Base-by-base conservation (phyloP, 306 rosid genomes). In the Citrullus mucosospermus region DNA sequence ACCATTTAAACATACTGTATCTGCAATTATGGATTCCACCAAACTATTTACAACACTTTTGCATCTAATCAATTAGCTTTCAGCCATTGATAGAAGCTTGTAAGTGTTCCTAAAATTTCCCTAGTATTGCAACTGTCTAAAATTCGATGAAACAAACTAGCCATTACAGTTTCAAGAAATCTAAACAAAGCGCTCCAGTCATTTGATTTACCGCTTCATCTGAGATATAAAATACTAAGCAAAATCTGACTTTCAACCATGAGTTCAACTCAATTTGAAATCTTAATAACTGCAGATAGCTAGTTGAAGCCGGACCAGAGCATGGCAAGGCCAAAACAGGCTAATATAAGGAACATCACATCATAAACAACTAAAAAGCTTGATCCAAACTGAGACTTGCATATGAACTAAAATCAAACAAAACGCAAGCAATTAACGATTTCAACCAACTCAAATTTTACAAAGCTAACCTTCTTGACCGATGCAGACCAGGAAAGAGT, bases 401-500 rank as follows among this genome's bases (percentile, higher is more conserved):
- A 39, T 48, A 38, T 71, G 17, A 28, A 57, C 34, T n/a, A 18
- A 32, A 65, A 67, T 14, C 76, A 68, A 22, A n/a, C 18, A 54
- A 41, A 69, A 14, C 2, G 9, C 36, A 70, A 14, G 44, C 15
- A 70, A 70, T 25, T 30, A 36, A 12, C 76, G 32, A 66, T 39
- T 2, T 59, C 12, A 55, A 55, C 13, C 5, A 76, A 58, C 36
- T 25, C 56, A 39, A 77, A 57, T 14, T 25, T 53, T 43, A 50
- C 16, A 9, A 46, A 17, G 15, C 80, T 63, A 15, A 95, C 99
- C 98, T 96, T 96, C 81, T 91, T 92, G 69, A 96, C 98, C 71
- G 99, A 96, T 0, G 99, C 98, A 71, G 99, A 91, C 99, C 99
- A 92, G 4, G 99, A 96, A 38, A 96, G 90, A 59, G 83, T 81